Conservation (phyloP, 1,139 yeast species). For the Lodderomyces parapsilosis region DNA sequence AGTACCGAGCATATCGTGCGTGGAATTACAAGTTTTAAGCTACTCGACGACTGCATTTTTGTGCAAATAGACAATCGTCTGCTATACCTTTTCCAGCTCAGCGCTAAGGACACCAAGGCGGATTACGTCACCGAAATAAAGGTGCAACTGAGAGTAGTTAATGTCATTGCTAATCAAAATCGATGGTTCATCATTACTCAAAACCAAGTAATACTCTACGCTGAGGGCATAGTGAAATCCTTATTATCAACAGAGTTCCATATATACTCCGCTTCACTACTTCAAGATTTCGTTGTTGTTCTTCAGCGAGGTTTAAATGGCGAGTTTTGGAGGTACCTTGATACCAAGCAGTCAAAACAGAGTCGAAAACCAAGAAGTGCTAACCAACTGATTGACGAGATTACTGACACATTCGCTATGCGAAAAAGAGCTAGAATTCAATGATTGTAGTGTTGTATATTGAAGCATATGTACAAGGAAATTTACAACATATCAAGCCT, state of each 20-base stretch:
- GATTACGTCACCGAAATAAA: not conserved
- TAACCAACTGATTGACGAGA: slow-evolving; percentile 19
- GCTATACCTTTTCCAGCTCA: not conserved
- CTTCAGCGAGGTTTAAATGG: not conserved
- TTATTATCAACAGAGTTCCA: not conserved
- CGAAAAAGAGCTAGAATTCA: slow-evolving; percentile 18
- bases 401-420: slow-evolving; percentile 31
- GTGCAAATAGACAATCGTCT: not conserved
- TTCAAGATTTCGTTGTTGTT: not conserved
- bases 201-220: not conserved
- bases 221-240: not conserved
- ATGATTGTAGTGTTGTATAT: not conserved
- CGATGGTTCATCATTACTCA: not conserved
- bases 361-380: not conserved
- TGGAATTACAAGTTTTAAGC: too few species aligned
- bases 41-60: not conserved
- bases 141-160: not conserved
- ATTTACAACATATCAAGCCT: slow-evolving; percentile 6
- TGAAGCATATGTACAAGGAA: not conserved
- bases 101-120: not conserved
- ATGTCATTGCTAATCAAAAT: not conserved
- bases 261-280: not conserved
- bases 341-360: not conserved
- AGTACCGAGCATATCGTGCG: not conserved
- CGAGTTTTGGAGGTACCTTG: not conserved